Base-by-base conservation (phyloP, 116 monocot species). In the Papilionanthe hybrid region DNA sequence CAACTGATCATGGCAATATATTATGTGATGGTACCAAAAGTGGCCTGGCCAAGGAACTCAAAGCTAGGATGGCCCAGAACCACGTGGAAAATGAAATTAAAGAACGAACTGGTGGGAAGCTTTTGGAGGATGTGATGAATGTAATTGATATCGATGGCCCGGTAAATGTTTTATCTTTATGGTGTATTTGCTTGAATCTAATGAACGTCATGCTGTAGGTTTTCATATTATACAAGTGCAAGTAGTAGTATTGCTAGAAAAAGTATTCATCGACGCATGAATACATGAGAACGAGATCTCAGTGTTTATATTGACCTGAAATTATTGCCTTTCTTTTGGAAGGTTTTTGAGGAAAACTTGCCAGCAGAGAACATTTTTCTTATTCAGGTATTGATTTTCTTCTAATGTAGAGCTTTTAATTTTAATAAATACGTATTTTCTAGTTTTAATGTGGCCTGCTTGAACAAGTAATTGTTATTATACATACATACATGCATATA, bases 281-380 rank as follows among this genome's bases (percentile, higher is more conserved):
- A 30, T 68, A 32, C 25, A 10, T 4, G 12, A 68, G 29, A 49
- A 13, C 68, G 32, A 30, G 68, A 68, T 68, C 13, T 68, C 32
- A 45, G 42, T 42, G 7, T 22, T 37, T 18, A 71, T 71, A 71
- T 8, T 63, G 58, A 47, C 20, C 29, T 76, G 75, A 6, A 73
- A 37, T 57, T 77, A 18, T 71, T 68, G 72, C 53, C 72, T 45
- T 80, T 69, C 42, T 86, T 65, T 65, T 82, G 63, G 42, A 86
- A 97, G 97, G 96, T 88, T 18, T 97, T 92, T 84, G 94, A 91
- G 86, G 94, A 94, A 74, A 92, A 91, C 56, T 81, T 97, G 80
- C 87, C 88, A 56, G 82, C 84, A 75, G 92, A 94, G 69, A 86
- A 84, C 69, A 76, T 91, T 63, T 94, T 94, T 66, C 94, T 91